These are phyloP conservation scores for Elaeis guineensis DNA, from an alignment of 176 grass and related monocot genomes.

Conservation along the genomic window DNA sequence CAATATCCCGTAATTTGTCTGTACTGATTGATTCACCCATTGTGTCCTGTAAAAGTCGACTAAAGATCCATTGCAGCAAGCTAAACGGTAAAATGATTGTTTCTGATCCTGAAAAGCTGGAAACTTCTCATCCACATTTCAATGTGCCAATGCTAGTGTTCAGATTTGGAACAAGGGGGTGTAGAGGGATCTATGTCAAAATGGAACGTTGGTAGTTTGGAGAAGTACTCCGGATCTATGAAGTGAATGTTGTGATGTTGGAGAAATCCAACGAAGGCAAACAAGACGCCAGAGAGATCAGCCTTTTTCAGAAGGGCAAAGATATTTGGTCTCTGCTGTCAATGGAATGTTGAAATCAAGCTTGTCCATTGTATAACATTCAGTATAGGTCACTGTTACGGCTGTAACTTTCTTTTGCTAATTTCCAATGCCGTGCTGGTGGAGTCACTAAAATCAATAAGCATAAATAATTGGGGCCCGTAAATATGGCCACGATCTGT, in stretches of 20 bases:
- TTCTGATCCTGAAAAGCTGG: constrained; percentile 17
- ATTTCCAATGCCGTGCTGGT: no score
- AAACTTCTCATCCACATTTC: background rate
- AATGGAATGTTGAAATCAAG: constrained; percentile 2
- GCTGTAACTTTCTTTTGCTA: no score
- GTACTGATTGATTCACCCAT: background rate
- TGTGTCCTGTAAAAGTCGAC: constrained; percentile 16
- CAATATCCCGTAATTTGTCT: constrained; percentile 22
- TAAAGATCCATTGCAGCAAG: constrained; percentile 14
- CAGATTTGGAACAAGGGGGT: constrained; percentile 16
- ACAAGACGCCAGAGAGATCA: constrained; percentile 8
- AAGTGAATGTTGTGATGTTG: constrained; percentile 10
- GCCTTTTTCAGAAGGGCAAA: constrained; percentile 13
- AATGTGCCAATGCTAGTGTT: background rate
- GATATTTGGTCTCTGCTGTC: background rate
- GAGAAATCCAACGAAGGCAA: constrained; percentile 3
- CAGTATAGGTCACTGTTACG: no score
- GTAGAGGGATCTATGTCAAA: constrained; percentile 18
- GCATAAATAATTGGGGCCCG: no score
- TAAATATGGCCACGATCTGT: no score
- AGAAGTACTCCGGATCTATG: constrained; percentile 5
- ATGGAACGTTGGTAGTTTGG: constrained; percentile 1
- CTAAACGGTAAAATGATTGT: constrained; percentile 20
- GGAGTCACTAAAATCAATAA: no score
- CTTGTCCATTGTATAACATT: no score